Conservation (phyloP, 1,284 basidiomycete species). For the Ceratobasidium sp. region DNA sequence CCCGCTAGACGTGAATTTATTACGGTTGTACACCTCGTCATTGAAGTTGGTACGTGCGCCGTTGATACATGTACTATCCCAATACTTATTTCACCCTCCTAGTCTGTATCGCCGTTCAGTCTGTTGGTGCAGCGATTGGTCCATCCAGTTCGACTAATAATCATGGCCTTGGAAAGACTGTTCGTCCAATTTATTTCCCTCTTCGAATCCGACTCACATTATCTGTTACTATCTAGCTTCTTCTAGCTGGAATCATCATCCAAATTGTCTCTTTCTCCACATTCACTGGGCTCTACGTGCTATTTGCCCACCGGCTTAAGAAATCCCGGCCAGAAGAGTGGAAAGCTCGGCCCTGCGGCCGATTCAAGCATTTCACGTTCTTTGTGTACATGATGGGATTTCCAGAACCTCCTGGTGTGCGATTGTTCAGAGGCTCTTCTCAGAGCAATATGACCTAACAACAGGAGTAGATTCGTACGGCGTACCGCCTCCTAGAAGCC, state of each 20-base stretch:
- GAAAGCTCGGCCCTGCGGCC: conserved; percentile 6
- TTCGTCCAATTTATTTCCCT: background rate
- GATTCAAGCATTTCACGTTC: background rate
- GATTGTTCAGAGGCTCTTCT: background rate
- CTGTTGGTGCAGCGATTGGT: background rate
- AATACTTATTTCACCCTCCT: background rate
- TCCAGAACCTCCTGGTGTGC: background rate
- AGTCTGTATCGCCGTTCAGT: background rate
- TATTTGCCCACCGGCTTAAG: background rate
- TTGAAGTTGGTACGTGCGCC: background rate
- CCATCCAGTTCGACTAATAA: background rate
- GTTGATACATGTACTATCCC: background rate
- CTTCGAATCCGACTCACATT: background rate
- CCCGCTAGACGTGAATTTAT: background rate
- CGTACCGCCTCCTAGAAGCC: conserved; percentile 12
- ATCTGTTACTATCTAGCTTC: background rate
- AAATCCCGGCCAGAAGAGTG: background rate
- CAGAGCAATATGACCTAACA: too few relatives aligned
- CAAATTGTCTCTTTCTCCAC: conserved; percentile 5
- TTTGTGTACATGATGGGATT: background rate
- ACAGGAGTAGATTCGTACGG: conserved; percentile 9
- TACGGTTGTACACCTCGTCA: background rate
- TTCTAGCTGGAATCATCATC: background rate
- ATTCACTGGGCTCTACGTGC: background rate
- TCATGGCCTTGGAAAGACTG: background rate